Percentiles rank a stretch among this genome's conserved stretches.
These are phyloP conservation scores for Trichoderma orchidacearum DNA, from an alignment of 495 filamentous ascomycete genomes.

Conservation along the genomic window DNA sequence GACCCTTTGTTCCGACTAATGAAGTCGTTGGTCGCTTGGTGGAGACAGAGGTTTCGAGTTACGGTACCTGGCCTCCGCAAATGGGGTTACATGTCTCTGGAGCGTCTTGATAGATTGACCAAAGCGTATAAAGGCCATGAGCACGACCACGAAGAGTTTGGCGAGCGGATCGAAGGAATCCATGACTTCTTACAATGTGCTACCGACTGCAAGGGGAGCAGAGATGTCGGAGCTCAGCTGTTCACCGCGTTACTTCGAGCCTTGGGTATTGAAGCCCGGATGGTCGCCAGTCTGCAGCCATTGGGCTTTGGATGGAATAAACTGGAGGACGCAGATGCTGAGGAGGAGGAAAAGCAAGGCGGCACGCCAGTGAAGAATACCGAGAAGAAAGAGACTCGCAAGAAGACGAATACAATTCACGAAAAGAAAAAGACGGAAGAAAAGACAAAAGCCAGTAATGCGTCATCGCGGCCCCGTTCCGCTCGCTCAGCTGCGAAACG, in stretches of 20 bases:
- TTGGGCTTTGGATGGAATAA: conserved; percentile 87
- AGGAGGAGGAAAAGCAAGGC: conserved; percentile 13
- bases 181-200: conserved; percentile 57
- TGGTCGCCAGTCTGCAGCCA: conserved; percentile 78
- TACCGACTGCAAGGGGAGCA: conserved; percentile 60
- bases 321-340: conserved; percentile 51
- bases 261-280: conserved; percentile 62
- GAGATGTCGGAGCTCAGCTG: conserved; percentile 79
- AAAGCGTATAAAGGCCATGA: conserved; percentile 48
- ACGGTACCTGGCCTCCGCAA: conserved; percentile 76
- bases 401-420: not conserved
- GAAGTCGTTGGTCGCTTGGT: conserved; percentile 63
- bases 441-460: not conserved
- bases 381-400: conserved; percentile 5
- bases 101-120: conserved; percentile 52
- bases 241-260: conserved; percentile 83
- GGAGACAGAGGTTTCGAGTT: conserved; percentile 73
- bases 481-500: conserved; percentile 7
- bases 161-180: conserved; percentile 54
- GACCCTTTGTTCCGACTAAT: conserved; percentile 76
- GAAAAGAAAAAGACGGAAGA: conserved; percentile 6
- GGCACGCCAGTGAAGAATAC: conserved; percentile 4
- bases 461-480: conserved; percentile 1
- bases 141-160: conserved; percentile 48
- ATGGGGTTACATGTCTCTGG: conserved; percentile 65